These are phyloP conservation scores for Hypoxylon sp. DNA, from an alignment of 2,329 filamentous ascomycete genomes.

Conservation along the genomic window DNA sequence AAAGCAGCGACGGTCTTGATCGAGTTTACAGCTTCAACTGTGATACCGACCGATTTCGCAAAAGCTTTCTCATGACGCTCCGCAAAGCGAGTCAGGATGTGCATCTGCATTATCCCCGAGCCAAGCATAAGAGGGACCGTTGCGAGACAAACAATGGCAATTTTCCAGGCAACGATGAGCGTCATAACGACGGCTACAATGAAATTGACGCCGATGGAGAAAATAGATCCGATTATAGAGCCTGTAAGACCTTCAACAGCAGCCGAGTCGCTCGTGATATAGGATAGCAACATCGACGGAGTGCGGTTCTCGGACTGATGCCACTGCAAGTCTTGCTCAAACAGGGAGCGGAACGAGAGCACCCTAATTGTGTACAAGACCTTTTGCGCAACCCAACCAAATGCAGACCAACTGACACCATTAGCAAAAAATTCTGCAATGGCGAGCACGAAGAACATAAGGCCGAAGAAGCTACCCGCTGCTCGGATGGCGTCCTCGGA, in stretches of 20 bases:
- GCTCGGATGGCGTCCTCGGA: conserved; percentile 56
- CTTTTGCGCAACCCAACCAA: conserved; percentile 73
- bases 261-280: conserved; percentile 78
- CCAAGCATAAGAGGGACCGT: conserved; percentile 78
- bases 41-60: conserved; percentile 73
- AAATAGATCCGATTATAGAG: conserved; percentile 77
- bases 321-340: conserved; percentile 78
- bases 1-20: conserved; percentile 74
- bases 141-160: conserved; percentile 79
- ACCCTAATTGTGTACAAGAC: conserved; percentile 75
- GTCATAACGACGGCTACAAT: conserved; percentile 77
- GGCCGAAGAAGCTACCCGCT: conserved; percentile 57
- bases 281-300: conserved; percentile 73
- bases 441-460: conserved; percentile 65
- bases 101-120: conserved; percentile 78
- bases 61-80: conserved; percentile 75
- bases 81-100: conserved; percentile 73
- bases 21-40: conserved; percentile 75
- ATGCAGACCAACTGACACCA: conserved; percentile 67
- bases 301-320: conserved; percentile 76
- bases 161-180: conserved; percentile 81
- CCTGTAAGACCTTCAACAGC: conserved; percentile 78
- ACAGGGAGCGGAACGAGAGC: conserved; percentile 74
- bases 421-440: conserved; percentile 73
- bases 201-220: conserved; percentile 78